Evolutionary conservation across 2,329 filamentous ascomycete species (phyloP).

Genomic region (Botrytis deweyae): DNA sequence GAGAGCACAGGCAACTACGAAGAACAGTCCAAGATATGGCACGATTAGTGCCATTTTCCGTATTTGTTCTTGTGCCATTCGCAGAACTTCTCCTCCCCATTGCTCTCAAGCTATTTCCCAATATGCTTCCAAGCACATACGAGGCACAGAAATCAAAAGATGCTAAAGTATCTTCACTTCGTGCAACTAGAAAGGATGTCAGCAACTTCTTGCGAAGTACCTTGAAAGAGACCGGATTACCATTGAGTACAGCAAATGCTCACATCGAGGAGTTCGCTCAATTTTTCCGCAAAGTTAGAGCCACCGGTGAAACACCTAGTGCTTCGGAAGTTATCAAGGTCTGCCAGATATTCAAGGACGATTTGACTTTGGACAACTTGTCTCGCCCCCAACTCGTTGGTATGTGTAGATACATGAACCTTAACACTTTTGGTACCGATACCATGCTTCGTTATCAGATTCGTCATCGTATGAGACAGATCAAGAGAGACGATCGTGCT

Average conservation of each 20-base stretch:
- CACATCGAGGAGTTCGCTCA: constrained; percentile 92
- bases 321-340: constrained; percentile 94
- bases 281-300: constrained; percentile 94
- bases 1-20: constrained; percentile 89
- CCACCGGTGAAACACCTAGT: constrained; percentile 86
- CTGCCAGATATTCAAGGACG: constrained; percentile 98
- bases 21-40: constrained; percentile 92
- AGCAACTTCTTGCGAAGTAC: constrained; percentile 87
- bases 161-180: constrained; percentile 76
- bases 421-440: constrained; percentile 95
- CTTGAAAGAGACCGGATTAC: constrained; percentile 87
- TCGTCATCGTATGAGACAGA: constrained; percentile 96
- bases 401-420: constrained; percentile 98
- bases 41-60: constrained; percentile 90
- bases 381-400: constrained; percentile 93
- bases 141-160: constrained; percentile 91
- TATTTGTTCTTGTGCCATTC: constrained; percentile 96
- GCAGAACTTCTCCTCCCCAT: constrained; percentile 90
- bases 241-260: constrained; percentile 77
- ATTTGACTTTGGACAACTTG: constrained; percentile 94
- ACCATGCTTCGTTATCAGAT: constrained; percentile 97
- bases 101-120: constrained; percentile 92
- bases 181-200: constrained; percentile 89
- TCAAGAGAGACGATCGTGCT: constrained; percentile 94
- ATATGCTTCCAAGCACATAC: constrained; percentile 95